Evolutionary conservation across 768 basidiomycete species (phyloP).

Genomic region (Peribolospora baueri): DNA sequence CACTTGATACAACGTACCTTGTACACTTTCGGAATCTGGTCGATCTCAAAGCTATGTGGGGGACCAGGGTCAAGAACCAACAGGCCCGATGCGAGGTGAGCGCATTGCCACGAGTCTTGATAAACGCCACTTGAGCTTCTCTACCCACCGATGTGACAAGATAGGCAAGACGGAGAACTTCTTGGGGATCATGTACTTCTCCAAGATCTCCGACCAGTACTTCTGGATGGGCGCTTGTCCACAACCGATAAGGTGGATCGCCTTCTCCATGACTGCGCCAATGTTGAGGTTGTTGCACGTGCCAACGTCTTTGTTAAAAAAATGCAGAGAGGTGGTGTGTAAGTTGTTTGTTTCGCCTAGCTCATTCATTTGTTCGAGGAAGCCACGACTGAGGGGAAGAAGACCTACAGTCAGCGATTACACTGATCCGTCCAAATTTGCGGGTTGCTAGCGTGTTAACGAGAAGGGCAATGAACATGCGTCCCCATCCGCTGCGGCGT

Average conservation of each 20-base stretch:
- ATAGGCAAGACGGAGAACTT: slow-evolving; percentile 23
- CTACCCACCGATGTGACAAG: too few relatives aligned
- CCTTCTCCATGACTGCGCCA: slow-evolving; percentile 51
- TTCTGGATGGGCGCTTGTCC: slow-evolving; percentile 50
- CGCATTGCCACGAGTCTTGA: too few relatives aligned
- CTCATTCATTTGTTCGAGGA: neutral
- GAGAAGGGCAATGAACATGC: neutral
- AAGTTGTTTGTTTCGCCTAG: slow-evolving; percentile 1
- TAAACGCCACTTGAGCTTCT: neutral
- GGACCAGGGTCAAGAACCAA: too few relatives aligned
- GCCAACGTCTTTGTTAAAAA: neutral
- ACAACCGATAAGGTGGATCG: slow-evolving; percentile 33
- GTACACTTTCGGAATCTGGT: too few relatives aligned
- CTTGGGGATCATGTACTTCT: slow-evolving; percentile 37
- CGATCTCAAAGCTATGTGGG: too few relatives aligned
- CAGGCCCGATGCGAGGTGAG: too few relatives aligned
- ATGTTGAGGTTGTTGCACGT: slow-evolving; percentile 28
- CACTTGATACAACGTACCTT: too few relatives aligned
- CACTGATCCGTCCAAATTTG: too few relatives aligned
- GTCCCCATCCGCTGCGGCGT: neutral
- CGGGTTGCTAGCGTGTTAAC: too few relatives aligned
- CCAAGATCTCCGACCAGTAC: slow-evolving; percentile 46
- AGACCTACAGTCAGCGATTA: neutral
- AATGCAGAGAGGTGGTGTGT: slow-evolving; percentile 20
- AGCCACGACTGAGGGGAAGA: neutral